Evolutionary conservation across 345 rosid genomes (phyloP).

Genomic region (Schrenkiella parvula): DNA sequence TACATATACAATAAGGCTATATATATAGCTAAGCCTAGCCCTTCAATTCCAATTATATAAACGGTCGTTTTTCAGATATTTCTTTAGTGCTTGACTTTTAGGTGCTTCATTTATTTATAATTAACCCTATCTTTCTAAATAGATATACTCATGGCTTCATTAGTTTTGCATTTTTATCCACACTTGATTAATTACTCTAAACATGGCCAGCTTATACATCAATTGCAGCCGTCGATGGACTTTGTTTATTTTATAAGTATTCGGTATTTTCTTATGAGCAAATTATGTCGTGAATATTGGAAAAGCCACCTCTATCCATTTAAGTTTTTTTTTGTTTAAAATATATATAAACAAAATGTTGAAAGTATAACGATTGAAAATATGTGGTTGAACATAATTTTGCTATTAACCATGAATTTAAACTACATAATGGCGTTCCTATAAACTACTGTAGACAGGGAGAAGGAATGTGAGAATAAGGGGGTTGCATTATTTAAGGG

Average conservation of each 20-base stretch:
- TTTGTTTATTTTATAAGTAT: not conserved
- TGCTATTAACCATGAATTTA: not conserved
- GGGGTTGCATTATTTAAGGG: conserved; percentile 69
- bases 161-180: not conserved
- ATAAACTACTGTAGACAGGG: conserved; percentile 1
- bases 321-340: too few species aligned
- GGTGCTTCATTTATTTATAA: conserved; percentile 21
- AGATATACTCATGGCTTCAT: not conserved
- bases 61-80: conserved; percentile 30
- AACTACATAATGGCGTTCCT: conserved; percentile 3
- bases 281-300: not conserved
- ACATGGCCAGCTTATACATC: conserved; percentile 21
- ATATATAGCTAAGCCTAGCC: not conserved
- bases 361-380: not conserved
- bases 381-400: not conserved
- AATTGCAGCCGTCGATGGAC: not conserved
- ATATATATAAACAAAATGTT: not conserved
- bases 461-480: conserved; percentile 22
- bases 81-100: conserved; percentile 25
- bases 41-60: conserved; percentile 11
- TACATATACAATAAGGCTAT: not conserved
- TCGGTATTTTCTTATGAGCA: not conserved
- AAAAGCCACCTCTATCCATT: too few species aligned
- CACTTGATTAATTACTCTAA: not conserved
- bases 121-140: not conserved